Evolutionary conservation across 306 rosid genomes (phyloP).

Genomic region (Mimosa bimucronata): DNA sequence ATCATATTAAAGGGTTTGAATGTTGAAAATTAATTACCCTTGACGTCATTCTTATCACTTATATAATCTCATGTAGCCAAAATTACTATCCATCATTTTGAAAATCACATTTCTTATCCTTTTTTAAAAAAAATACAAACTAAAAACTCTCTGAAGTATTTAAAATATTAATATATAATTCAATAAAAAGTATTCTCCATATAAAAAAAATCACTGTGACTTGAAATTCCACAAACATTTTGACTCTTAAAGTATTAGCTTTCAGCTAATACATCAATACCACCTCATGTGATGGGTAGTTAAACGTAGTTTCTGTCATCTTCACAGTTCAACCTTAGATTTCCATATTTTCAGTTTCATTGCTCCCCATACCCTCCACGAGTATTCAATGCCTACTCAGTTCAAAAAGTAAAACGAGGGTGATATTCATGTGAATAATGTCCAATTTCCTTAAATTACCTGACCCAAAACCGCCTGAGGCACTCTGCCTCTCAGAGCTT

Average conservation of each 20-base stretch:
- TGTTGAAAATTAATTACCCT: too few relatives aligned
- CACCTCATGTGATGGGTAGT: background rate
- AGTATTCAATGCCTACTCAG: background rate
- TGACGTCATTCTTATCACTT: too few relatives aligned
- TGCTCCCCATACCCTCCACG: background rate
- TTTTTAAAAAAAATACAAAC: too few relatives aligned
- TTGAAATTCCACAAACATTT: background rate
- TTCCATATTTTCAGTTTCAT: background rate
- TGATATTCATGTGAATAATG: background rate
- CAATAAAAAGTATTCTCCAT: background rate
- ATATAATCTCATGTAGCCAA: too few relatives aligned
- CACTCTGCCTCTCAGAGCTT: slow-evolving; percentile 59
- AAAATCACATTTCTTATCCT: too few relatives aligned
- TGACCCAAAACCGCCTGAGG: slow-evolving; percentile 85
- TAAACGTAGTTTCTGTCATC: background rate
- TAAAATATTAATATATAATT: too few relatives aligned
- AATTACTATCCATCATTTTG: too few relatives aligned
- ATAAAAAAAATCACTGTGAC: background rate
- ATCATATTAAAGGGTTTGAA: too few relatives aligned
- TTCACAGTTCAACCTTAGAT: too few relatives aligned
- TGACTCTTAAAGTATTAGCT: background rate
- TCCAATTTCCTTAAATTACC: slow-evolving; percentile 44
- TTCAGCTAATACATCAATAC: too few relatives aligned
- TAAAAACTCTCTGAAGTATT: too few relatives aligned
- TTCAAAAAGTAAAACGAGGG: background rate